Conservation (phyloP, 1,284 basidiomycete genomes). For the Ceratobasidium sp. region DNA sequence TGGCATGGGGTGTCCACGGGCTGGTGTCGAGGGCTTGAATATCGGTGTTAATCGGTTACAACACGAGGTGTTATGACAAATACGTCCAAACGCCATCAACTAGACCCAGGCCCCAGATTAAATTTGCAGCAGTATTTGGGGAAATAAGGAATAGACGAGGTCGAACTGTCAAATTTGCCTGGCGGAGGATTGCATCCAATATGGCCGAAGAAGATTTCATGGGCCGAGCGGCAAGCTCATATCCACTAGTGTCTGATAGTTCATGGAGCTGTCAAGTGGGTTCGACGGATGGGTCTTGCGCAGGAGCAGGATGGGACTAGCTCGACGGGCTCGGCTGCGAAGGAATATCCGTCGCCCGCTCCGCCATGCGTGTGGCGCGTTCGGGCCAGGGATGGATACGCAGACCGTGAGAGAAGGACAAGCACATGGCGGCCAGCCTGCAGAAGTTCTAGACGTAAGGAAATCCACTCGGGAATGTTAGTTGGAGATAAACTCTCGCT, state of each 20-base stretch:
- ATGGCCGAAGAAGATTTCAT: slow-evolving; percentile 17
- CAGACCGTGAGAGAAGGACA: slow-evolving; percentile 23
- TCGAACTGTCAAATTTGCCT: slow-evolving; percentile 28
- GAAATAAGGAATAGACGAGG: slow-evolving; percentile 44
- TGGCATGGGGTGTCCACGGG: slow-evolving; percentile 31
- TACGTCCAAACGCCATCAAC: slow-evolving; percentile 21
- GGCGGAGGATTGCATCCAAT: slow-evolving; percentile 22
- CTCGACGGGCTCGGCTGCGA: not conserved
- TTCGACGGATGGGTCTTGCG: not conserved
- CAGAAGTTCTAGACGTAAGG: slow-evolving; percentile 1
- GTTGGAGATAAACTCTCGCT: not conserved
- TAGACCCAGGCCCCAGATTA: slow-evolving; percentile 40
- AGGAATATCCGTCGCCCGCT: slow-evolving; percentile 5
- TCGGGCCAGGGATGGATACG: slow-evolving; percentile 24
- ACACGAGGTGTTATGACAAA: slow-evolving; percentile 18
- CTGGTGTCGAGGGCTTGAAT: slow-evolving; percentile 25
- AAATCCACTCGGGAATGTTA: not conserved
- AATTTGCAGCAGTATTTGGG: slow-evolving; percentile 25
- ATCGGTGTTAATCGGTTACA: slow-evolving; percentile 38
- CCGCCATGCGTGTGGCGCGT: slow-evolving; percentile 27
- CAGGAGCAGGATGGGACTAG: not conserved
- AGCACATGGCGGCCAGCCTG: slow-evolving; percentile 15
- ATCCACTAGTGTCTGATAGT: not conserved
- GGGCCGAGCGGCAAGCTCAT: not conserved
- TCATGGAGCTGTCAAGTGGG: slow-evolving; percentile 12